Evolutionary conservation across 2,329 filamentous ascomycete genomes (phyloP).

Genomic region (Cyphellophora attinorum): DNA sequence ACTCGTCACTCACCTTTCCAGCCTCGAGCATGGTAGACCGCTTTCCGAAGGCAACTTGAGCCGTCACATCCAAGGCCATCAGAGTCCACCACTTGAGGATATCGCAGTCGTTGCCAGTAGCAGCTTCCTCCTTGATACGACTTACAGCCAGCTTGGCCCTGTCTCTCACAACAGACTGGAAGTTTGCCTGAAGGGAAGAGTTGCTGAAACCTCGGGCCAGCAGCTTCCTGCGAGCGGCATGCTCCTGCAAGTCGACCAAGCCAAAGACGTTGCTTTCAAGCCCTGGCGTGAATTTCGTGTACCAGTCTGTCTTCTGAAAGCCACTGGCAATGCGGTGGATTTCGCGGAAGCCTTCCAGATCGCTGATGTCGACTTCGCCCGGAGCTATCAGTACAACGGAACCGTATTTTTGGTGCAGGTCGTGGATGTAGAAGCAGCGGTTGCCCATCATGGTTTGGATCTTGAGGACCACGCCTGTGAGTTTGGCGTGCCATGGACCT

Average conservation of each 20-base stretch:
- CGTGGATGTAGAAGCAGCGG: slow-evolving; percentile 9
- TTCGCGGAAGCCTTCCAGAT: slow-evolving; percentile 23
- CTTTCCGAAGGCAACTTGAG: slow-evolving; percentile 46
- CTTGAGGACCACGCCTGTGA: slow-evolving; percentile 8
- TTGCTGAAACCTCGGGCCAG: slow-evolving; percentile 33
- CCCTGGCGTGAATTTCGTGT: slow-evolving; percentile 16
- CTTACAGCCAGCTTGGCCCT: slow-evolving; percentile 32
- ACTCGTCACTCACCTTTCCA: background rate
- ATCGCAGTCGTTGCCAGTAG: slow-evolving; percentile 42
- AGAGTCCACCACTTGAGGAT: slow-evolving; percentile 47
- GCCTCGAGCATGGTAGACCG: slow-evolving; percentile 1
- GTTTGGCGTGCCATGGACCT: slow-evolving; percentile 10
- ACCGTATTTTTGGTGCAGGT: slow-evolving; percentile 11
- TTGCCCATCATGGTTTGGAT: slow-evolving; percentile 5
- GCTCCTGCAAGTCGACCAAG: slow-evolving; percentile 28
- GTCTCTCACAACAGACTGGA: slow-evolving; percentile 25
- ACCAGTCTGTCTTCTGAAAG: slow-evolving; percentile 27
- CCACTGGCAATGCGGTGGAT: slow-evolving; percentile 25
- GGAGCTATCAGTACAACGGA: slow-evolving; percentile 24
- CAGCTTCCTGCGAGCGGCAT: slow-evolving; percentile 32
- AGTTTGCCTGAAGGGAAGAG: slow-evolving; percentile 22
- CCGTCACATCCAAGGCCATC: slow-evolving; percentile 46
- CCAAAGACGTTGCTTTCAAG: slow-evolving; percentile 29
- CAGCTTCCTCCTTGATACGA: slow-evolving; percentile 37
- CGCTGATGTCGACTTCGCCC: slow-evolving; percentile 27